phyloP scores from a whole-genome alignment of 1,284 basidiomycete species.

The Sporisorium reilianum region DNA sequence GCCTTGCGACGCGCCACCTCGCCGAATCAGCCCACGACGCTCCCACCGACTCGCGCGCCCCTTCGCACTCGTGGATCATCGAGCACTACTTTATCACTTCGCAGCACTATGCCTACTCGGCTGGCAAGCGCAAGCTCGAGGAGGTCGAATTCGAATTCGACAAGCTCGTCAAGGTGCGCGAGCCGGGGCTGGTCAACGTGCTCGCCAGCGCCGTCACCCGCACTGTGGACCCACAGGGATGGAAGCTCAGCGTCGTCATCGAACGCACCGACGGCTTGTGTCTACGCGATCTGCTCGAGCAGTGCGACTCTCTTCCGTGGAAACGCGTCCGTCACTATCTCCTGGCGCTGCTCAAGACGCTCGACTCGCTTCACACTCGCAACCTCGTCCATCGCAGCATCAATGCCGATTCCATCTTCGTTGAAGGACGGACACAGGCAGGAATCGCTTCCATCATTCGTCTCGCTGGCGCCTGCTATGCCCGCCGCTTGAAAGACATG shows the following conservation, averaged over 20 bases:
- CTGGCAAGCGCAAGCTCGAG: constrained; percentile 62
- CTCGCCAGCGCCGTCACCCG: constrained; percentile 56
- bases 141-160: constrained; percentile 65
- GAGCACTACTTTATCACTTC: constrained; percentile 59
- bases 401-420: constrained; percentile 35
- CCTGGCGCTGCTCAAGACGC: constrained; percentile 51
- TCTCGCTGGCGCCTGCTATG: constrained; percentile 51
- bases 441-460: constrained; percentile 20
- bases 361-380: constrained; percentile 58
- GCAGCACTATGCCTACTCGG: constrained; percentile 53
- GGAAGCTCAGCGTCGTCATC: constrained; percentile 56
- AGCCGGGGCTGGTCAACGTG: constrained; percentile 55
- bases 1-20: constrained; percentile 49
- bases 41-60: constrained; percentile 33
- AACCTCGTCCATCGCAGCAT: constrained; percentile 63
- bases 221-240: constrained; percentile 35
- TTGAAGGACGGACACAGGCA: constrained; percentile 33
- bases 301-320: constrained; percentile 59
- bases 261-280: constrained; percentile 40
- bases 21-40: constrained; percentile 47
- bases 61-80: constrained; percentile 53
- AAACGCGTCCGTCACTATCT: constrained; percentile 52
- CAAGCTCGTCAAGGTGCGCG: constrained; percentile 49
- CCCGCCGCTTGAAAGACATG: constrained; percentile 59
- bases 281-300: constrained; percentile 52